Percentiles rank a stretch among this genome's conserved stretches.
These are phyloP conservation scores for Kregervanrija pseudodelftensis DNA, from an alignment of 805 yeast species.

Conservation along the genomic window DNA sequence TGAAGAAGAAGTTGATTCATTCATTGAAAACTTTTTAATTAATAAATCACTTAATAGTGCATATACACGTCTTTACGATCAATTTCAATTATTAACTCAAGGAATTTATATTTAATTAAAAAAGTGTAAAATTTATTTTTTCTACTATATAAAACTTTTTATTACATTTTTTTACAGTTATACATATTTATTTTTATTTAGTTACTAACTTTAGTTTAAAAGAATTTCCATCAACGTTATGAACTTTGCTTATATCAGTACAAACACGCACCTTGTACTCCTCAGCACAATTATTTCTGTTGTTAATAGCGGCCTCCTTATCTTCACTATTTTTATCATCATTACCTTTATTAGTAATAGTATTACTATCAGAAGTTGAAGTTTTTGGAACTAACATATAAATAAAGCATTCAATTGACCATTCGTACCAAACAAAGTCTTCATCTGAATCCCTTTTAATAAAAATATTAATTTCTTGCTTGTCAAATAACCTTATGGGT, in stretches of 20 bases:
- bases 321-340: conserved; percentile 13
- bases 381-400: conserved; percentile 20
- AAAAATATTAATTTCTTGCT: conserved; percentile 45
- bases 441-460: conserved; percentile 40
- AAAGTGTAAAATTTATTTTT: background rate
- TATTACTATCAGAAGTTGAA: background rate
- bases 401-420: conserved; percentile 51
- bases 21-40: conserved; percentile 71
- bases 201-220: background rate
- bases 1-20: conserved; percentile 65
- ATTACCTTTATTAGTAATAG: background rate
- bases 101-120: conserved; percentile 67
- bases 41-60: conserved; percentile 80
- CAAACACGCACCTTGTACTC: conserved; percentile 37
- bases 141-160: background rate
- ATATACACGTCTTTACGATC: conserved; percentile 90
- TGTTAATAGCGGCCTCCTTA: conserved; percentile 6
- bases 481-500: conserved; percentile 47
- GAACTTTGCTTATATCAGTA: conserved; percentile 34
- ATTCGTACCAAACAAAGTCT: conserved; percentile 56
- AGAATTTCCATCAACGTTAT: conserved; percentile 32
- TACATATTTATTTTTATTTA: background rate
- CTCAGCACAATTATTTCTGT: conserved; percentile 15
- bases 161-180: background rate
- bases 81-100: conserved; percentile 89